These are phyloP conservation scores for Discostella pseudostelligera DNA, from an alignment of 108 stramenopile species.

Conservation along the genomic window DNA sequence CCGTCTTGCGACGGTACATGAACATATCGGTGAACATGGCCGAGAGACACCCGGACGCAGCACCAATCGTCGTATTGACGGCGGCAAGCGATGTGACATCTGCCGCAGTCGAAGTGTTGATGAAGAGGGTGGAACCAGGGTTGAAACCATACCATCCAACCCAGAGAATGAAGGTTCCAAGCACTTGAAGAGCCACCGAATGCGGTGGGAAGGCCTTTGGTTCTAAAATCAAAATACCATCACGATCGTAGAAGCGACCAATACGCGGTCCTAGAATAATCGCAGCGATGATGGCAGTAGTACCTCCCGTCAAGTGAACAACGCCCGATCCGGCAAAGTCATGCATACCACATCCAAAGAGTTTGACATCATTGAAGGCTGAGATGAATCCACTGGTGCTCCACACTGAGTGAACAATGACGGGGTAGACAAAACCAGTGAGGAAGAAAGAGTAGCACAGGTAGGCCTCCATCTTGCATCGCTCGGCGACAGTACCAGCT, in stretches of 20 bases:
- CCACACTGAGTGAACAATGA: conserved; percentile 86
- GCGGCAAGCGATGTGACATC: conserved; percentile 71
- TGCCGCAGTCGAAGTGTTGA: conserved; percentile 46
- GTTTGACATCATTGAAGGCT: conserved; percentile 29
- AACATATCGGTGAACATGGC: conserved; percentile 64
- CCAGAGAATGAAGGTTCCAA: conserved; percentile 89
- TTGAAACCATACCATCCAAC: conserved; percentile 96
- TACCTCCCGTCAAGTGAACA: conserved; percentile 91
- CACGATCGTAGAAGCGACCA: conserved; percentile 80
- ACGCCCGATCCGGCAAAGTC: conserved; percentile 94
- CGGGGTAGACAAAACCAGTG: conserved; percentile 88
- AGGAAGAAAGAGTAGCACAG: conserved; percentile 72
- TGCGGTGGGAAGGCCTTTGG: conserved; percentile 52
- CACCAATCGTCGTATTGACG: conserved; percentile 91
- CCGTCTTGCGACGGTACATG: conserved; percentile 32
- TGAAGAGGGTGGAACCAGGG: conserved; percentile 77
- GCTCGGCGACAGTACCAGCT: conserved; percentile 93
- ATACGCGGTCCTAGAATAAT: conserved; percentile 80
- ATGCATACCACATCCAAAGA: conserved; percentile 60
- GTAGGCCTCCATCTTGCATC: conserved; percentile 90
- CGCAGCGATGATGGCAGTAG: conserved; percentile 77
- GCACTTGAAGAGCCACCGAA: conserved; percentile 56
- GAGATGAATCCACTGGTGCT: conserved; percentile 66
- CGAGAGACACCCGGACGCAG: conserved; percentile 62
- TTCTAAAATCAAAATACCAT: conserved; percentile 49